A percentile compares a stretch with the other conserved stretches of the same genome.
These are phyloP conservation scores for Eucalyptus urophylla DNA, from an alignment of 345 rosid species.

Conservation along the genomic window DNA sequence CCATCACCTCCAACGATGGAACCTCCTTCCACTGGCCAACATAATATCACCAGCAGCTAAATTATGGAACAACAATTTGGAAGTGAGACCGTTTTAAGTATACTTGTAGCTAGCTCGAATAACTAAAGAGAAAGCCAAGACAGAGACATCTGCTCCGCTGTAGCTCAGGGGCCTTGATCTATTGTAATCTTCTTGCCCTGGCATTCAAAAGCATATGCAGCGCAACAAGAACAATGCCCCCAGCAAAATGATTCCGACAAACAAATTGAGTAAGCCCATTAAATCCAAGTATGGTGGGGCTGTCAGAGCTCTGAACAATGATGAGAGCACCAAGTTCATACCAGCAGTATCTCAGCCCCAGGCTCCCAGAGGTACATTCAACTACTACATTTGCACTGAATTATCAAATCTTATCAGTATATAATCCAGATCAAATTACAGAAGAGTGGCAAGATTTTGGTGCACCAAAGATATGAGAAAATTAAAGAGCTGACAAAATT, in stretches of 20 bases:
- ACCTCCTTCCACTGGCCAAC: neutral
- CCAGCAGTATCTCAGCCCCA: neutral
- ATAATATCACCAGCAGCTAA: fast-evolving
- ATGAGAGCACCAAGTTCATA: neutral
- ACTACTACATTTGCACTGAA: neutral
- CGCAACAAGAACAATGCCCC: neutral
- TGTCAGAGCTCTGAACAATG: neutral
- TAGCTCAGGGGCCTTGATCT: neutral
- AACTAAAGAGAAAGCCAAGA: neutral
- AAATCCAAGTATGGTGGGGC: neutral
- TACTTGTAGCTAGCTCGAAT: neutral
- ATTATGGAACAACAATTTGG: neutral
- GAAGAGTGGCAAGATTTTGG: too few relatives aligned
- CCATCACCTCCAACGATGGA: too few relatives aligned
- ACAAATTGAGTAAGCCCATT: neutral
- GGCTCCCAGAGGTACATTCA: neutral
- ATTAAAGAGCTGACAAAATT: too few relatives aligned
- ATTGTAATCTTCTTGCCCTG: neutral
- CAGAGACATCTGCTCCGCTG: neutral
- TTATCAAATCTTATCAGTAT: too few relatives aligned
- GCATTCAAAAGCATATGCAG: neutral
- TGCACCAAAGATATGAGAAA: too few relatives aligned
- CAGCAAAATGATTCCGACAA: neutral
- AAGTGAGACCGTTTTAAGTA: too few relatives aligned
- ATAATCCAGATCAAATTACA: too few relatives aligned